Percentiles rank a stretch among this genome's conserved stretches.
These are phyloP conservation scores for Candida caryicola DNA, from an alignment of 805 yeast genomes.

Conservation along the genomic window DNA sequence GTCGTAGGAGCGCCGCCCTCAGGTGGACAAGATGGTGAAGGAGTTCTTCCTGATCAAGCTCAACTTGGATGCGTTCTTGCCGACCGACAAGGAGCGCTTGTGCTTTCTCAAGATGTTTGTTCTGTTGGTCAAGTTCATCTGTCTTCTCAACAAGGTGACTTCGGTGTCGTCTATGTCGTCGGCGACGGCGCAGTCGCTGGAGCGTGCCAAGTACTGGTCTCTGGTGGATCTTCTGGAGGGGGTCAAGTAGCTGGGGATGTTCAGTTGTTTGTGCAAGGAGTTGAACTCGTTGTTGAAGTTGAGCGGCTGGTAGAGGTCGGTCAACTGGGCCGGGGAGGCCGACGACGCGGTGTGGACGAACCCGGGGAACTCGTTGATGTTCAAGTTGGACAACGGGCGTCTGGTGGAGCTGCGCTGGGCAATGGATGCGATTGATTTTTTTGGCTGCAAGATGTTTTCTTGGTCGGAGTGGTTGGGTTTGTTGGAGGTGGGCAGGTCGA, in stretches of 20 bases:
- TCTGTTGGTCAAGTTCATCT: not conserved
- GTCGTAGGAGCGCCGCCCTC: too few relatives aligned
- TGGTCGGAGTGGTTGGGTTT: conserved; percentile 33
- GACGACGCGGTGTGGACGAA: conserved; percentile 13
- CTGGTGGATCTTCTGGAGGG: conserved; percentile 27
- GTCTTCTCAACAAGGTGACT: conserved; percentile 7
- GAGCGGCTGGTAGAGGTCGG: conserved; percentile 29
- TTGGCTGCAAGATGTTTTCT: conserved; percentile 41
- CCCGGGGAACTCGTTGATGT: conserved; percentile 31
- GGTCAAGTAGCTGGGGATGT: conserved; percentile 32
- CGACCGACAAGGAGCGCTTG: conserved; percentile 37
- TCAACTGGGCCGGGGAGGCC: conserved; percentile 16
- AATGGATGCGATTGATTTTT: conserved; percentile 9
- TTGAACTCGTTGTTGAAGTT: conserved; percentile 27
- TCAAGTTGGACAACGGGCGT: conserved; percentile 27
- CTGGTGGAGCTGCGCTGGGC: conserved; percentile 14
- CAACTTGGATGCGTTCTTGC: conserved; percentile 35
- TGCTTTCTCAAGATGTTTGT: conserved; percentile 15
- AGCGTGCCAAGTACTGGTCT: conserved; percentile 19
- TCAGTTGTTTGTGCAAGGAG: conserved; percentile 28
- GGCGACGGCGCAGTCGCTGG: conserved; percentile 4
- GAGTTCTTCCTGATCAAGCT: conserved; percentile 32
- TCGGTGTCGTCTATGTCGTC: conserved; percentile 21
- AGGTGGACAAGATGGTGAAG: conserved; percentile 24
- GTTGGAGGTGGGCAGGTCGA: conserved; percentile 11